These are phyloP conservation scores for Dryadomyces quercus-mongolicae DNA, from an alignment of 2,329 filamentous ascomycete genomes.

Conservation along the genomic window DNA sequence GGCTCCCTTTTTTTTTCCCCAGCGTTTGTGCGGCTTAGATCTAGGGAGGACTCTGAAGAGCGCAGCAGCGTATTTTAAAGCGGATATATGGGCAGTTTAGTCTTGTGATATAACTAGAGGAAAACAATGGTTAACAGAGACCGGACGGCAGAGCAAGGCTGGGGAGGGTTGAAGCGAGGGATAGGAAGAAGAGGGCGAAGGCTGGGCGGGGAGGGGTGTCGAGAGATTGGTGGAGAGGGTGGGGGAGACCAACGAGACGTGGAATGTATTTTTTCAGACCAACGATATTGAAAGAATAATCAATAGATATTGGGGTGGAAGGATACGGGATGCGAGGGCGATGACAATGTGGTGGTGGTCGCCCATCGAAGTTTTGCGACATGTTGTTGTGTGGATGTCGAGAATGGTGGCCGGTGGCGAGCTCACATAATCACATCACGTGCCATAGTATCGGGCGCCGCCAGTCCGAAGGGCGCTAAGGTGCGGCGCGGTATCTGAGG, in stretches of 20 bases:
- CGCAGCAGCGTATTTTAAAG: not conserved
- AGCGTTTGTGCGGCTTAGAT: not conserved
- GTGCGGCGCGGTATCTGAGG: too few species aligned
- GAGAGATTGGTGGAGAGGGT: not conserved
- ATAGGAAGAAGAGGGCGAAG: not conserved
- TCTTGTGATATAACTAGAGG: not conserved
- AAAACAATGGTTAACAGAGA: not conserved
- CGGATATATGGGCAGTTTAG: not conserved
- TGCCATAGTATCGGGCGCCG: not conserved
- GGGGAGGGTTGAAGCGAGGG: not conserved
- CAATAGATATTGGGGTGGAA: slow-evolving; percentile 20
- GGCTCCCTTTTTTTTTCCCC: not conserved
- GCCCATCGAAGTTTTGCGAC: slow-evolving; percentile 12
- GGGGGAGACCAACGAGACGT: slow-evolving; percentile 5
- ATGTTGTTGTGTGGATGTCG: slow-evolving; percentile 14
- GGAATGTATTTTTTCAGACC: slow-evolving; percentile 9
- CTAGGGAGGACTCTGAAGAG: not conserved
- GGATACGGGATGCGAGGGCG: slow-evolving; percentile 15
- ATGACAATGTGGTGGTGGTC: slow-evolving; percentile 10
- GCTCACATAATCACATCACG: slow-evolving; percentile 8
- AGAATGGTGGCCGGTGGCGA: not conserved
- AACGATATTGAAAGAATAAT: slow-evolving; percentile 13
- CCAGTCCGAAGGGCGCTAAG: too few species aligned
- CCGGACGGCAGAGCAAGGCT: not conserved
- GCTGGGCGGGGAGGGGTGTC: not conserved